phyloP scores from a whole-genome alignment of 441 rosid genomes.

The Adansonia gregorii region DNA sequence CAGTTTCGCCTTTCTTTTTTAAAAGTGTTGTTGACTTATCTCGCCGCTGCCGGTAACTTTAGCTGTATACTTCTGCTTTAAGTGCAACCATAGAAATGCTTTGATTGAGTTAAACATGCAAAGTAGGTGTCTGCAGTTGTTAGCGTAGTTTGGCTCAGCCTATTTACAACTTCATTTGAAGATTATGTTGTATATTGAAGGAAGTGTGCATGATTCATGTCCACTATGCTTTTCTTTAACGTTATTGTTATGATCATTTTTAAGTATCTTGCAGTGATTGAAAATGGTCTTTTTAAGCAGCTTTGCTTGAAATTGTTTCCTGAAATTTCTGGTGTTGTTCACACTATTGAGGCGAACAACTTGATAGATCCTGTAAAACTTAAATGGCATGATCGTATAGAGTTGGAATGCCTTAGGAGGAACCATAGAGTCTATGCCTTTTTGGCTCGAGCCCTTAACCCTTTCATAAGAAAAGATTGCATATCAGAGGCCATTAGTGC shows the following conservation, averaged over 20 bases:
- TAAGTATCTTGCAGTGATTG: constrained; percentile 34
- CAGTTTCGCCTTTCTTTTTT: too few relatives aligned
- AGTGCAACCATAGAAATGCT: too few relatives aligned
- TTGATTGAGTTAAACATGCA: too few relatives aligned
- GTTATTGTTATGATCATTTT: not conserved
- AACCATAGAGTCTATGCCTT: constrained; percentile 41
- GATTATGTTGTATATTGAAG: too few relatives aligned
- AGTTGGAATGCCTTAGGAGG: constrained; percentile 34
- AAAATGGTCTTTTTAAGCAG: constrained; percentile 35
- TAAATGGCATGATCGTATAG: constrained; percentile 17
- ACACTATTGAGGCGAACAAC: constrained; percentile 23
- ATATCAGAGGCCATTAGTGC: constrained; percentile 41
- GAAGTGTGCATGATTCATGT: too few relatives aligned
- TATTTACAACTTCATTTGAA: not conserved
- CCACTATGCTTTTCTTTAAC: not conserved
- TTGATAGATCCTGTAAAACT: constrained; percentile 33
- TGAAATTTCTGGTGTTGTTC: constrained; percentile 29
- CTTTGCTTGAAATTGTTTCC: constrained; percentile 41
- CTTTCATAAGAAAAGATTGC: constrained; percentile 32
- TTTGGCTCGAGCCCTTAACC: constrained; percentile 37
- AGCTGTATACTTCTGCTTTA: not conserved
- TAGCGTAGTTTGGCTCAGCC: not conserved
- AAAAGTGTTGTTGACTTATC: not conserved
- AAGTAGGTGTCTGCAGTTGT: not conserved
- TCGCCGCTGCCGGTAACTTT: not conserved